phyloP scores from a whole-genome alignment of 2,329 filamentous ascomycete genomes.

The Pestalotiopsis sp. region DNA sequence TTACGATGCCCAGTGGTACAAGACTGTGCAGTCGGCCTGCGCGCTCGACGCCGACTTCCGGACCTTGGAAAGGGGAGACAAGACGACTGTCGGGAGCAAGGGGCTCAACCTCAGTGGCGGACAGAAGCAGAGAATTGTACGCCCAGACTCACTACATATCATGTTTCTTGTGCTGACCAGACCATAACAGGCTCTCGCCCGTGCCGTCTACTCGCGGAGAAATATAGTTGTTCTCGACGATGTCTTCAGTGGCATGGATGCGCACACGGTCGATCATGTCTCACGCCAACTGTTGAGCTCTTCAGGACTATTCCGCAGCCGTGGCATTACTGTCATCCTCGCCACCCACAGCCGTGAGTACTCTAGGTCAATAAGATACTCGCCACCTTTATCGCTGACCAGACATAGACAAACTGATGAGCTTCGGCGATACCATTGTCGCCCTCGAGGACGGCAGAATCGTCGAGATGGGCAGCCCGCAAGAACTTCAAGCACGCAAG shows the following conservation, averaged over 20 bases:
- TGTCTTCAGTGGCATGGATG: constrained; percentile 41
- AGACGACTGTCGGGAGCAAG: constrained; percentile 29
- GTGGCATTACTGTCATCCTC: constrained; percentile 36
- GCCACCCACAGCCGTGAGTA: constrained; percentile 19
- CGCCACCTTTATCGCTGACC: not conserved
- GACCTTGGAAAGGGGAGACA: constrained; percentile 25
- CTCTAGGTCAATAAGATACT: not conserved
- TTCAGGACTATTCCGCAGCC: constrained; percentile 29
- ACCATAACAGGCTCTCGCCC: constrained; percentile 34
- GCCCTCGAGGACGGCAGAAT: constrained; percentile 9
- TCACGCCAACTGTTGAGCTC: constrained; percentile 32
- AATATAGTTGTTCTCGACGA: constrained; percentile 39
- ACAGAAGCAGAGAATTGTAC: constrained; percentile 26
- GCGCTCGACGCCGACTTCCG: constrained; percentile 31
- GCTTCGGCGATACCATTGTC: constrained; percentile 1
- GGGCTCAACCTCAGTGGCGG: constrained; percentile 17
- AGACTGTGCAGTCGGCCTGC: constrained; percentile 29
- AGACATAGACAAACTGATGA: constrained; percentile 11
- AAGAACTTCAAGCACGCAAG: not conserved
- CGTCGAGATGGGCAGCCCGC: not conserved
- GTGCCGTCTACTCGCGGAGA: constrained; percentile 39
- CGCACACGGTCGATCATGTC: constrained; percentile 33
- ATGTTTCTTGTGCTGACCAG: not conserved
- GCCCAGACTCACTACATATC: not conserved
- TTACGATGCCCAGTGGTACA: constrained; percentile 31